These are phyloP conservation scores for Scedosporium minutisporum DNA, from an alignment of 2,329 filamentous ascomycete species.

Conservation along the genomic window DNA sequence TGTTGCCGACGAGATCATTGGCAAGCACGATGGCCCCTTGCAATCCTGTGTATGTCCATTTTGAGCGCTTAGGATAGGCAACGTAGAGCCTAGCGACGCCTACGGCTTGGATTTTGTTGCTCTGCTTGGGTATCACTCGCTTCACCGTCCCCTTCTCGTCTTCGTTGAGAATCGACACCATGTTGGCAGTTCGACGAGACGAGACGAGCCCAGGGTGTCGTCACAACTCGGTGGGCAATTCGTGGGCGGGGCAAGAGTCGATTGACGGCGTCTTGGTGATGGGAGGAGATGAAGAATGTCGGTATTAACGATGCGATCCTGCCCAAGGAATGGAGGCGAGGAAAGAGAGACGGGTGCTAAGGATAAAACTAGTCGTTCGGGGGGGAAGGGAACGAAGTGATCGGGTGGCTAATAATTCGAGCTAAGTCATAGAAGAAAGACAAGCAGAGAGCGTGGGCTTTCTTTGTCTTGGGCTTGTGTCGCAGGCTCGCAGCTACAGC, in stretches of 20 bases:
- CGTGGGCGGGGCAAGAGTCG: background rate
- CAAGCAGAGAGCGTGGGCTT: background rate
- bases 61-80: conserved; percentile 72
- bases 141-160: conserved; percentile 96
- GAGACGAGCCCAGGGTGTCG: background rate
- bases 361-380: background rate
- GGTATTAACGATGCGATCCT: background rate
- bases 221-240: background rate
- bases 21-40: conserved; percentile 87
- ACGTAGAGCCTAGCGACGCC: conserved; percentile 90
- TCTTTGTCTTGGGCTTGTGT: background rate
- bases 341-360: background rate
- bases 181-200: conserved; percentile 20
- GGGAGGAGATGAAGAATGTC: background rate
- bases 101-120: conserved; percentile 95
- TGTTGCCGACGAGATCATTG: conserved; percentile 90
- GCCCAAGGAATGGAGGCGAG: background rate
- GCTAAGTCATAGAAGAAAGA: background rate
- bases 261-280: background rate
- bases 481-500: background rate
- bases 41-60: conserved; percentile 90
- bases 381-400: background rate
- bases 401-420: background rate
- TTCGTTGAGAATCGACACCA: conserved; percentile 68
- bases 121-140: conserved; percentile 82